These are phyloP conservation scores for Fusarium siculi DNA, from an alignment of 2,329 filamentous ascomycete species.

Conservation along the genomic window DNA sequence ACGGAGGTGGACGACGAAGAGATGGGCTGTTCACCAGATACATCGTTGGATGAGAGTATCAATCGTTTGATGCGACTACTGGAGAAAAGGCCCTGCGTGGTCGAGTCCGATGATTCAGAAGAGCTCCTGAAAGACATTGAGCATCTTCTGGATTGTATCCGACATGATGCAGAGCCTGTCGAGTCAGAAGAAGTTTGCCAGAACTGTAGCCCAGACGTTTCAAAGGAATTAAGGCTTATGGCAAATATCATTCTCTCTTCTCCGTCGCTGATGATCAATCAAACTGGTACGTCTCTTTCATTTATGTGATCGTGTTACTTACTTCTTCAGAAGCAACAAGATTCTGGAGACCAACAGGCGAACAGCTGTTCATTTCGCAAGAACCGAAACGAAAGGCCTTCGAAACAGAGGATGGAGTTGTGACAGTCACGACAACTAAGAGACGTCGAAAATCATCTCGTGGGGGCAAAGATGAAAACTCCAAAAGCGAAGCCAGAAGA, in stretches of 20 bases:
- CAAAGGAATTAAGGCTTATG: not conserved
- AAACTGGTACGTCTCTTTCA: accelerated
- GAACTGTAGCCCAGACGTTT: not conserved
- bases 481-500: accelerated
- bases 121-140: not conserved
- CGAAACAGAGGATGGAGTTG: accelerated
- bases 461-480: accelerated
- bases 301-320: accelerated
- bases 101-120: not conserved
- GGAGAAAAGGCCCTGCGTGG: not conserved
- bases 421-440: not conserved
- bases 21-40: accelerated
- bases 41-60: not conserved
- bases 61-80: not conserved
- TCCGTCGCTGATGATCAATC: not conserved
- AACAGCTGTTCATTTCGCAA: accelerated
- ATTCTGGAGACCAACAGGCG: accelerated
- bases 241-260: not conserved
- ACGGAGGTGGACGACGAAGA: not conserved
- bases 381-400: not conserved
- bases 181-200: accelerated
- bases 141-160: not conserved
- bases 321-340: accelerated
- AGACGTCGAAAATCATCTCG: accelerated
- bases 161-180: accelerated